Conservation (phyloP, 2,329 filamentous ascomycete genomes). For the Lecanicillium sp. region DNA sequence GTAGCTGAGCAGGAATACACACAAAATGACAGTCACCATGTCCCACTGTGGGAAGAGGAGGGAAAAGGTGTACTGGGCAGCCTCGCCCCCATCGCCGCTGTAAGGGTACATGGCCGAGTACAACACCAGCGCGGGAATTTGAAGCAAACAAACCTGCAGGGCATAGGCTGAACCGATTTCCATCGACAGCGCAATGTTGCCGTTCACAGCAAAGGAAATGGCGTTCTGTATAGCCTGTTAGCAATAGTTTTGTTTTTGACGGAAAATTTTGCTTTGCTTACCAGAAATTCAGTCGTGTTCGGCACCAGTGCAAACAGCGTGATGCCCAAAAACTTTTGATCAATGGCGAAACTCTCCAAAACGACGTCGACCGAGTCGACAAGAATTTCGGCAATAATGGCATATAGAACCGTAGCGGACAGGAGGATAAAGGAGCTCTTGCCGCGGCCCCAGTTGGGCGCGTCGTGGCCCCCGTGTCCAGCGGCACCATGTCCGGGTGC, state of each 20-base stretch:
- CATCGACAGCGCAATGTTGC: slow-evolving; percentile 97
- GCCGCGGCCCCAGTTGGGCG: slow-evolving; percentile 92
- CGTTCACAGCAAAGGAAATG: slow-evolving; percentile 99
- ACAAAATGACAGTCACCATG: slow-evolving; percentile 94
- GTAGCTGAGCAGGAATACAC: slow-evolving; percentile 92
- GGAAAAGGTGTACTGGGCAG: slow-evolving; percentile 62
- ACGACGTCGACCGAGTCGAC: slow-evolving; percentile 98
- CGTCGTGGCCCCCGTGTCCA: slow-evolving; percentile 75
- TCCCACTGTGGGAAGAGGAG: slow-evolving; percentile 99
- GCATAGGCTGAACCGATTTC: slow-evolving; percentile 98
- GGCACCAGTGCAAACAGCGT: slow-evolving; percentile 94
- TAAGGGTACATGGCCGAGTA: slow-evolving; percentile 73
- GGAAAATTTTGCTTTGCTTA: slow-evolving; percentile 41
- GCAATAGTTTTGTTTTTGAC: neutral
- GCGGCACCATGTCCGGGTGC: slow-evolving; percentile 24
- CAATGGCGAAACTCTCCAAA: slow-evolving; percentile 79
- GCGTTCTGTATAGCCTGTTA: slow-evolving; percentile 59
- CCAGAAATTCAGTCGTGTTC: slow-evolving; percentile 95
- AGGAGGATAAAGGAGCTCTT: slow-evolving; percentile 90
- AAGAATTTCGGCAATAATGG: slow-evolving; percentile 93
- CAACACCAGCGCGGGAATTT: slow-evolving; percentile 86
- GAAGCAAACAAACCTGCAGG: slow-evolving; percentile 88
- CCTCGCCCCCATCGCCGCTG: slow-evolving; percentile 30
- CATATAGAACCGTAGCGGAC: slow-evolving; percentile 83
- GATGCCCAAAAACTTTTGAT: slow-evolving; percentile 96